Conservation (phyloP, 2,329 filamentous ascomycete genomes). For the Alternaria gaisen region DNA sequence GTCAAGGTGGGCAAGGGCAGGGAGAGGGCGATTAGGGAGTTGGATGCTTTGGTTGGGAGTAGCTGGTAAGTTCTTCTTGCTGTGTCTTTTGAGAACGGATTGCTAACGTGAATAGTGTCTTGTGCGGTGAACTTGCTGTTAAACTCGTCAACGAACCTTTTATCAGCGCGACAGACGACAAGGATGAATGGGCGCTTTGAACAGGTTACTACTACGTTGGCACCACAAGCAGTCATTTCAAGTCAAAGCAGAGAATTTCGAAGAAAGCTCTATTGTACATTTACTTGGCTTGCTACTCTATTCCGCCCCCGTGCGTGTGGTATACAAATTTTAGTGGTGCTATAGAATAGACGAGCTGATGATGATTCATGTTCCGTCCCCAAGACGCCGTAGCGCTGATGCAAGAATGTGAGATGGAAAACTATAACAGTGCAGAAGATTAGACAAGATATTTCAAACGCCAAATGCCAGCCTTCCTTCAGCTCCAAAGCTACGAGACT, state of each 20-base stretch:
- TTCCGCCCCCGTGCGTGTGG: background rate
- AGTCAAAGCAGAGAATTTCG: background rate
- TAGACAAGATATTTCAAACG: background rate
- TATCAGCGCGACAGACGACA: slow-evolving; percentile 75
- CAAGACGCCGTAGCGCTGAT: slow-evolving; percentile 34
- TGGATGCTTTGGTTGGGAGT: slow-evolving; percentile 90
- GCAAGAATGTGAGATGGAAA: slow-evolving; percentile 21
- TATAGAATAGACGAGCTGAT: background rate
- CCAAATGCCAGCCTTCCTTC: background rate
- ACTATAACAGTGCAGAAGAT: slow-evolving; percentile 3
- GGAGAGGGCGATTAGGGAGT: slow-evolving; percentile 84
- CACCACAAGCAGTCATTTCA: background rate
- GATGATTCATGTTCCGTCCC: background rate
- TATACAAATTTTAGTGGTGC: slow-evolving; percentile 10
- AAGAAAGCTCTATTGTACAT: background rate
- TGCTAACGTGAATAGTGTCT: slow-evolving; percentile 67
- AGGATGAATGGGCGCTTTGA: slow-evolving; percentile 78
- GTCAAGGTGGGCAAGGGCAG: slow-evolving; percentile 74
- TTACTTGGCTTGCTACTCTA: background rate
- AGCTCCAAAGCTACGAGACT: background rate
- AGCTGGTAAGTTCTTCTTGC: slow-evolving; percentile 72
- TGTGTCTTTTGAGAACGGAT: background rate
- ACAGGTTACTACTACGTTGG: background rate
- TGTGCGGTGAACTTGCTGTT: slow-evolving; percentile 95
- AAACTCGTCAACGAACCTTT: slow-evolving; percentile 95